Conservation (phyloP, 2,329 filamentous ascomycete genomes). For the Fusarium sp. region DNA sequence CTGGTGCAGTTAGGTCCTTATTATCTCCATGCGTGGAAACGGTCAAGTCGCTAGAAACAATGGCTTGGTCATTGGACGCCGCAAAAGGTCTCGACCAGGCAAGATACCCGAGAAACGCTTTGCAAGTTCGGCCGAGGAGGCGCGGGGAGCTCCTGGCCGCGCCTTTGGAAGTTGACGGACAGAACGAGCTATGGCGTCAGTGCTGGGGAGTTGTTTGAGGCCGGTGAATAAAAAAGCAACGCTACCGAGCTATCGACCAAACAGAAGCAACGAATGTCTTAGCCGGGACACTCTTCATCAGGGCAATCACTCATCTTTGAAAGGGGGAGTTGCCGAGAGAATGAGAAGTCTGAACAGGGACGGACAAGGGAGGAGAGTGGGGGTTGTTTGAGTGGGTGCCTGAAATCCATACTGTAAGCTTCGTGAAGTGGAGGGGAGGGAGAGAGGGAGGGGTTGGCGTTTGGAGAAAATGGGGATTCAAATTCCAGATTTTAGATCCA, state of each 20-base stretch:
- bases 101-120: background rate
- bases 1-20: background rate
- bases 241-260: slow-evolving; percentile 4
- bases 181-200: slow-evolving; percentile 30
- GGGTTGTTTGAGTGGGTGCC: background rate
- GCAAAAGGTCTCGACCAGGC: background rate
- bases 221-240: slow-evolving; percentile 36
- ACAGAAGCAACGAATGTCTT: slow-evolving; percentile 20
- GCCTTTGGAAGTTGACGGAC: background rate
- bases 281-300: background rate
- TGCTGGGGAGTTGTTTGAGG: slow-evolving; percentile 8
- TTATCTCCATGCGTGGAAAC: background rate
- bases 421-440: background rate
- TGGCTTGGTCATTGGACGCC: slow-evolving; percentile 1
- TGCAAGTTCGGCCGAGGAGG: background rate
- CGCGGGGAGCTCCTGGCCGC: background rate
- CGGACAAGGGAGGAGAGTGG: background rate
- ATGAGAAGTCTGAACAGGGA: background rate
- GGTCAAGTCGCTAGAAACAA: background rate
- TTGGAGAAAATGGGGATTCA: slow-evolving; percentile 2
- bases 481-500: slow-evolving; percentile 5
- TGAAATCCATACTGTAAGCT: background rate
- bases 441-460: background rate
- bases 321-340: background rate
- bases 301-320: background rate